Conservation (phyloP, 805 yeast species). For the Lipomyces spencermartinsiae region DNA sequence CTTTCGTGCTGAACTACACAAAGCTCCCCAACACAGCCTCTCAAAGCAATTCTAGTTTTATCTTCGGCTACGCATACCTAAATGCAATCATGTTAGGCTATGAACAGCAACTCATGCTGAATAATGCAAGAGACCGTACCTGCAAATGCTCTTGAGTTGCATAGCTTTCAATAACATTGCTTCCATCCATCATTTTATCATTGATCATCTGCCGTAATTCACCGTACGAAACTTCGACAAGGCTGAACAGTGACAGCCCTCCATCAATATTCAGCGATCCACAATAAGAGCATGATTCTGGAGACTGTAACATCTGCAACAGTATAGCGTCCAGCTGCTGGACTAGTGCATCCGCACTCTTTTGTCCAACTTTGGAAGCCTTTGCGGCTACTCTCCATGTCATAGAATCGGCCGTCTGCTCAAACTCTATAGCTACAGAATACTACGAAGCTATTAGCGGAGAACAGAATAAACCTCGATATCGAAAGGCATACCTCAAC, state of each 20-base stretch:
- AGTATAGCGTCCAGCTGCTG: conserved; percentile 25
- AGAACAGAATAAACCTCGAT: neutral
- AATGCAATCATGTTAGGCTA: conserved; percentile 5
- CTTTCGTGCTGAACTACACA: conserved; percentile 4
- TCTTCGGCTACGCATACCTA: conserved; percentile 18
- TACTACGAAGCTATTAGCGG: conserved; percentile 15
- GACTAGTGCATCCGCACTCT: conserved; percentile 2
- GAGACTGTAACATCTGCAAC: conserved; percentile 9
- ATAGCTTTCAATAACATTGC: neutral
- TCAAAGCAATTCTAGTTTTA: conserved; percentile 9
- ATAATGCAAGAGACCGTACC: neutral
- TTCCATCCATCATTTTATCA: neutral
- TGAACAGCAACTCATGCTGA: neutral
- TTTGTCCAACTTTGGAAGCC: conserved; percentile 1
- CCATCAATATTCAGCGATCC: neutral
- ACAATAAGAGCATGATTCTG: neutral
- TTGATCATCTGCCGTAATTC: neutral
- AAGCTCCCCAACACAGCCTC: conserved; percentile 37
- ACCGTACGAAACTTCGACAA: neutral
- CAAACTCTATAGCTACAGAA: conserved; percentile 35
- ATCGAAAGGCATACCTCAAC: conserved; percentile 27
- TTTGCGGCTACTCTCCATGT: conserved; percentile 31
- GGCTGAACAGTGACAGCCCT: neutral
- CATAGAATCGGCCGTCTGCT: conserved; percentile 9
- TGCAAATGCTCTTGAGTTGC: neutral